These are phyloP conservation scores for Cyclaneusma minus DNA, from an alignment of 2,329 filamentous ascomycete species.

Conservation along the genomic window DNA sequence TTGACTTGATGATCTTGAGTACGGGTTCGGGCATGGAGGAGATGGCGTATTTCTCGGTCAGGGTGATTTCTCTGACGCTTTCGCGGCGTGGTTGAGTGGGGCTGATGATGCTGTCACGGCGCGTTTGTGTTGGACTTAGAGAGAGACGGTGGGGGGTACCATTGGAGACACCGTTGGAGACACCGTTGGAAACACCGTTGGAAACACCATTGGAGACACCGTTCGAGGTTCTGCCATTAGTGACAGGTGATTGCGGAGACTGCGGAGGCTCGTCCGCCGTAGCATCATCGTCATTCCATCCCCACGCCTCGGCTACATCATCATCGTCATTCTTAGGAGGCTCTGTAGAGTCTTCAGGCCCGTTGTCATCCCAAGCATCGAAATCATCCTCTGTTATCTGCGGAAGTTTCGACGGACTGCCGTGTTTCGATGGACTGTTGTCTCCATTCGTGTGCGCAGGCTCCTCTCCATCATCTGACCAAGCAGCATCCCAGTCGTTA, in stretches of 20 bases:
- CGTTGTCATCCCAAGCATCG: constrained; percentile 30
- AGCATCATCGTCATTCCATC: constrained; percentile 60
- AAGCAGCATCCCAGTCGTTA: constrained; percentile 63
- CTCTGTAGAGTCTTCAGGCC: constrained; percentile 5
- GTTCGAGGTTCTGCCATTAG: neutral
- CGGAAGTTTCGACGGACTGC: neutral
- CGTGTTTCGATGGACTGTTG: too few species aligned
- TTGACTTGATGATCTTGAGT: constrained; percentile 44
- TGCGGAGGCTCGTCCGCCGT: constrained; percentile 18
- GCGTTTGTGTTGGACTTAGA: constrained; percentile 14
- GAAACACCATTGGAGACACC: neutral
- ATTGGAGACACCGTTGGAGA: neutral
- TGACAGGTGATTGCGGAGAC: constrained; percentile 4
- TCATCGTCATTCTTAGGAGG: constrained; percentile 16
- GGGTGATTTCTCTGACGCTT: constrained; percentile 53
- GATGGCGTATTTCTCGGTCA: constrained; percentile 77
- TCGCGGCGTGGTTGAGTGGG: too few species aligned
- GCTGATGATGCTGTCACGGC: constrained; percentile 7
- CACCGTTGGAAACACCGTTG: neutral
- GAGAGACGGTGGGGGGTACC: too few species aligned
- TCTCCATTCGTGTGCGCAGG: constrained; percentile 8
- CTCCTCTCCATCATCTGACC: constrained; percentile 53
- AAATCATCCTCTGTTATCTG: constrained; percentile 19
- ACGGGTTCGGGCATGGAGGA: constrained; percentile 77
- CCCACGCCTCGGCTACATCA: constrained; percentile 44